Base-by-base conservation (phyloP, 73 alveolate species). In the Uronychia binucleata region DNA sequence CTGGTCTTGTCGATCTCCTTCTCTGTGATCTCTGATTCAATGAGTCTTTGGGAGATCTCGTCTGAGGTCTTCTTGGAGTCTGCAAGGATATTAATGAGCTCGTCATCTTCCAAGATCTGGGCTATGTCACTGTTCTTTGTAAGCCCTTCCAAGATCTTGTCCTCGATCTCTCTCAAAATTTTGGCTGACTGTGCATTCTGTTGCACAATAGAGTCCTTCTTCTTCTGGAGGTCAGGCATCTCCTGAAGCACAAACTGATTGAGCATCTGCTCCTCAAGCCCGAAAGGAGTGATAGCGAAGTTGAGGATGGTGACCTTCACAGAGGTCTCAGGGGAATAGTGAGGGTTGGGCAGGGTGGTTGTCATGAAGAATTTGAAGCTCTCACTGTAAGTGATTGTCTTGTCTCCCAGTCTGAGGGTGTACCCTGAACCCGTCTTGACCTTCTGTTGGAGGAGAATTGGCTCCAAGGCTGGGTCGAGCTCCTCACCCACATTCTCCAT, bases 211-310 rank as follows among this genome's bases (percentile, higher is more conserved):
- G 97, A 91, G 83, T 94, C 97, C 75, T 97, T 97, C 93, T 97
- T 96, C 91, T 95, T 94, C 74, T 96, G 97, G 59, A 97, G 93
- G 74, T 95, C 96, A 28, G 99, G 99, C 98, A 94, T 97, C 88
- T 96, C 99, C 82, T 95, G 92, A 75, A 96, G 95, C 33, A 97
- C 98, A 86, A 97, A 93, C 80, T 93, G 93, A 14, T 98, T 96
- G 88, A 97, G 91, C 99, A 97, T 96, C 80, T 97, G 97, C 60
- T 97, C 99, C 80, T 96, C 99, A 33, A 99, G 95, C 33, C 99
- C 99, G 89, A 97, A 98, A 0, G 99, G 99, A 28, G 99, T 99
- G 86, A 99, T 99, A 83, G 99, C 99, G 84, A 99, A 99, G 93
- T 99, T 98, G n/a, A 99, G 98, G 30, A 99, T 90, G 13, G 99